Conservation (phyloP, 176 grass and related monocot genomes). For the Lolium rigidum region DNA sequence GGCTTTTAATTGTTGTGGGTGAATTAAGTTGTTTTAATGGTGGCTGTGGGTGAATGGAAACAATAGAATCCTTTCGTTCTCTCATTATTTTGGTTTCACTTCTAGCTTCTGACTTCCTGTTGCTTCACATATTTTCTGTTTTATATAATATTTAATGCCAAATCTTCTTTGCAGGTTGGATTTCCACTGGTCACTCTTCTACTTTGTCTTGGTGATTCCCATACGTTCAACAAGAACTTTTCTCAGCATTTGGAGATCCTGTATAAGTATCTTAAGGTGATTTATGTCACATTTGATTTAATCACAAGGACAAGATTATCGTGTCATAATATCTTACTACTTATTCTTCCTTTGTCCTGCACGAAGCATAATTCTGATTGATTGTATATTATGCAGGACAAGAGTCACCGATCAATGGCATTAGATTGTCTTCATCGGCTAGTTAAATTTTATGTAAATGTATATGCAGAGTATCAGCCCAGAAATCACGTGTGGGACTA, state of each 20-base stretch:
- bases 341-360: conserved; percentile 38
- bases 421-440: conserved; percentile 96
- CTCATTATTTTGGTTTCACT: conserved; percentile 22
- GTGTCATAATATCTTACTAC: conserved; percentile 31
- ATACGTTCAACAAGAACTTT: conserved; percentile 80
- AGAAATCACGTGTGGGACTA: conserved; percentile 91
- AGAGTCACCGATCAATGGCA: conserved; percentile 98
- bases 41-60: background rate
- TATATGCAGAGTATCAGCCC: conserved; percentile 79
- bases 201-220: conserved; percentile 91
- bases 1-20: conserved; percentile 27
- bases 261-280: conserved; percentile 97
- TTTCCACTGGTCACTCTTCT: conserved; percentile 93
- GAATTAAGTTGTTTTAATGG: conserved; percentile 7
- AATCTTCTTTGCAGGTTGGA: conserved; percentile 70
- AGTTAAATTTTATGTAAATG: conserved; percentile 98
- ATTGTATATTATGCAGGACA: conserved; percentile 67
- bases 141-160: conserved; percentile 9
- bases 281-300: conserved; percentile 37
- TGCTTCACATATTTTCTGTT: conserved; percentile 11
- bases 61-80: conserved; percentile 1
- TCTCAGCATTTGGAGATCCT: conserved; percentile 78
- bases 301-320: background rate
- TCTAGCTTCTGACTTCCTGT: background rate
- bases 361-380: conserved; percentile 43